Evolutionary conservation across 2,329 filamentous ascomycete genomes (phyloP).

Genomic region (Trichoderma koningii): DNA sequence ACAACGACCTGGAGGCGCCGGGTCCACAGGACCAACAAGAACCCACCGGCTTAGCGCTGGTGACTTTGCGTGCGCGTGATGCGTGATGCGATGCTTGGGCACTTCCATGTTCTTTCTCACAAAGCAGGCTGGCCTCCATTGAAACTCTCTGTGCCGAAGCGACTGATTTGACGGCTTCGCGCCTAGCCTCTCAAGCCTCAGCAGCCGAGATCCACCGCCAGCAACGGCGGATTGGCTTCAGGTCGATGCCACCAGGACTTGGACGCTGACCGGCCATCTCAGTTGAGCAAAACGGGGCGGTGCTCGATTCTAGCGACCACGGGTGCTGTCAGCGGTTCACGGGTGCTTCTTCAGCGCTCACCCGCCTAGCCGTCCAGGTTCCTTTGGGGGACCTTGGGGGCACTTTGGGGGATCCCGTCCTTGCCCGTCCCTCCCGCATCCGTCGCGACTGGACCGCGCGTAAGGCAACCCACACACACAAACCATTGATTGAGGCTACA

Average conservation of each 20-base stretch:
- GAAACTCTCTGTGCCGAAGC: background rate
- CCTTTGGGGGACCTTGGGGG: constrained; percentile 7
- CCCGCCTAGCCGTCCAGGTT: background rate
- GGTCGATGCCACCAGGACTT: background rate
- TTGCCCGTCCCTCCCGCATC: constrained; percentile 31
- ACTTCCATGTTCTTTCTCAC: background rate
- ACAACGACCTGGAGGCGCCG: constrained; percentile 2
- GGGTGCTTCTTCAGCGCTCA: background rate
- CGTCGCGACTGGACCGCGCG: constrained; percentile 40
- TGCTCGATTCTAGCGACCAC: background rate
- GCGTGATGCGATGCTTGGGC: constrained; percentile 24
- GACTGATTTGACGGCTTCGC: constrained; percentile 5
- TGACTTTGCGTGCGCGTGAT: constrained; percentile 23
- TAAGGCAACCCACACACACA: constrained; percentile 32
- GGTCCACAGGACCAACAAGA: background rate
- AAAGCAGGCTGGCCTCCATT: background rate
- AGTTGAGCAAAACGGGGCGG: background rate
- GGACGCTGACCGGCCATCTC: background rate
- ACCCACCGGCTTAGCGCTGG: constrained; percentile 25
- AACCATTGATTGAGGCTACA: constrained; percentile 1
- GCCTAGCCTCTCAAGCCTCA: constrained; percentile 12
- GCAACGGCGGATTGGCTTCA: constrained; percentile 1
- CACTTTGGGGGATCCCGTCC: constrained; percentile 22
- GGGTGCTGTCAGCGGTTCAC: background rate
- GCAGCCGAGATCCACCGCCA: constrained; percentile 18